Base-by-base conservation (phyloP, 2,329 filamentous ascomycete genomes). In the Zelopaecilomyces penicillatus region DNA sequence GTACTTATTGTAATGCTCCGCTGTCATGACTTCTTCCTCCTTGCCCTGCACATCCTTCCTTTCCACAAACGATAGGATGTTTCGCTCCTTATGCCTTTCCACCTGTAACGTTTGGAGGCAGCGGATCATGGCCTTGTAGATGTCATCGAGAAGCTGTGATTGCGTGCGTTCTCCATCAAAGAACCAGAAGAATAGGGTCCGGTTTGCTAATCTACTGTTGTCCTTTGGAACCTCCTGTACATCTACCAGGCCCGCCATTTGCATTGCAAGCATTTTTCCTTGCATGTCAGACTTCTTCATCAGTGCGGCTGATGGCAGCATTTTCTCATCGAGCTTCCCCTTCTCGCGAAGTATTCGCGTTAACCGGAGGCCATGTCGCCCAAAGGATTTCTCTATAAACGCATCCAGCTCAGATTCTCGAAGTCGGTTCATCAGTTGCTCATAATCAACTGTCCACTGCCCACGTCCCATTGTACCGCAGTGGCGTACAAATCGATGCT, bases 151-250 rank as follows among this genome's bases (percentile, higher is more conserved):
- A 1, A 95, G 68, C 49, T 84, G 77, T 19, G 76, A 74, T 40
- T 82, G 71, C 5, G 85, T 83, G 39, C 85, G 78, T 38, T 88
- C 80, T 8, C 77, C 71, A 59, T 97, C 90, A 63, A 88, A 95
- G 70, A 82, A 95, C 83, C 90, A 96, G 45, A 97, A 78, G 62
- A 90, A 97, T 27, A 95, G 76, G 0, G 89, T 95, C 42, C 88
- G 81, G 50, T 83, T 86, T 1, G 90, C 87, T 55, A 85, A 78
- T 31, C 89, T 83, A 50, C 82, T 83, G 52, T 84, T 84, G 57
- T 97, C 91, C 52, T 87, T 86, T 1, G 93, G 93, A 1, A 98
- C 84, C 67, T 98, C 93, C 63, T 98, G 93, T 5, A 95, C 80
- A 53, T 97, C 88, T 9, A 95, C 80, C 49, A 93, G 83, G 2